A percentile compares a stretch with the other conserved stretches of the same genome.
phyloP scores from a whole-genome alignment of 148 eudicot species.

The Pharnaceum exiguum region DNA sequence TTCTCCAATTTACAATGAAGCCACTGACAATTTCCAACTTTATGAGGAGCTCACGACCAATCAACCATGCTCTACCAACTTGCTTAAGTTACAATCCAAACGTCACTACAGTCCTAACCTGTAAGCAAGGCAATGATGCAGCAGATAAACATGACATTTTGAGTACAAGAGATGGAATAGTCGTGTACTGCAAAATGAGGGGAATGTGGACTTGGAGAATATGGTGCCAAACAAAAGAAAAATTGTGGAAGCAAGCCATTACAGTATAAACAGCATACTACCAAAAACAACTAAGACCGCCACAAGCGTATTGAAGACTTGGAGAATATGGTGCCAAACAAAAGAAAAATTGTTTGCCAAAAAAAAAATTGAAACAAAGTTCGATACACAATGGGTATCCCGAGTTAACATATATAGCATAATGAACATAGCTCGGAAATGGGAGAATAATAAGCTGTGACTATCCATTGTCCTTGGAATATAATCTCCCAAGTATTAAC shows the following conservation, averaged over 20 bases:
- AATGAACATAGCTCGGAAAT: too few species aligned
- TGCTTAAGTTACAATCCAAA: conserved; percentile 12
- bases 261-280: not conserved
- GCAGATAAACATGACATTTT: not conserved
- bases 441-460: too few species aligned
- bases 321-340: not conserved
- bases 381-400: too few species aligned
- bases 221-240: not conserved
- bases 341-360: not conserved
- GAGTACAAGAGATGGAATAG: not conserved
- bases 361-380: too few species aligned
- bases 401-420: too few species aligned
- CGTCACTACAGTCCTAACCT: conserved; percentile 11
- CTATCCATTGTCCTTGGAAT: too few species aligned
- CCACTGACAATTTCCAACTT: conserved; percentile 10
- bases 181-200: not conserved
- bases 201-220: too few species aligned
- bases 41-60: conserved; percentile 11
- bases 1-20: conserved; percentile 27
- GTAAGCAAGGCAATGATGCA: not conserved
- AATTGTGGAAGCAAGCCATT: not conserved
- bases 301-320: too few species aligned
- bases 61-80: conserved; percentile 21
- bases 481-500: too few species aligned
- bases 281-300: too few species aligned